phyloP scores from a whole-genome alignment of 1,139 yeast species.

The Citeromyces hawaiiensis region DNA sequence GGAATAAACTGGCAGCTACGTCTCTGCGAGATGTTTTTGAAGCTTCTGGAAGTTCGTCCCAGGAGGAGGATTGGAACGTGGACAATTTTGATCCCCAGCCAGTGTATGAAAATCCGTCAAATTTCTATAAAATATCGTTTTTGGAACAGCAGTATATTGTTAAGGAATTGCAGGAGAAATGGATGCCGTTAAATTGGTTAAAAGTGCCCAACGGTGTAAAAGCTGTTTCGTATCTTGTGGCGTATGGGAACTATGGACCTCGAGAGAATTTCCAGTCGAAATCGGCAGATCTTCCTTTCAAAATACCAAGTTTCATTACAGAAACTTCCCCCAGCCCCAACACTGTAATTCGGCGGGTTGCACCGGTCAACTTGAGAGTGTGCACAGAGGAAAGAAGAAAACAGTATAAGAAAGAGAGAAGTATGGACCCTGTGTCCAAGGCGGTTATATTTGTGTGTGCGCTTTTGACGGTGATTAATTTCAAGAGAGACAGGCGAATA shows the following conservation, averaged over 20 bases:
- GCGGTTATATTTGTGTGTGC: slow-evolving; percentile 31
- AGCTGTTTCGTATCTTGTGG: slow-evolving; percentile 37
- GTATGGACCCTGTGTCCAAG: slow-evolving; percentile 42
- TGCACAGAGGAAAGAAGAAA: slow-evolving; percentile 29
- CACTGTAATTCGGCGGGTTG: slow-evolving; percentile 18
- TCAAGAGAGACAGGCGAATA: slow-evolving; percentile 33
- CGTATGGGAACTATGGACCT: slow-evolving; percentile 55
- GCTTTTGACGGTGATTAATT: slow-evolving; percentile 27
- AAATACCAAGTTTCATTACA: slow-evolving; percentile 21
- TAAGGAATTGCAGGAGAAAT: slow-evolving; percentile 33
- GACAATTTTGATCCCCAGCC: slow-evolving; percentile 30
- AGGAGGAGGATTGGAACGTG: slow-evolving; percentile 23
- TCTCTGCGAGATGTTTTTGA: slow-evolving; percentile 17
- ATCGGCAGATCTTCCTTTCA: slow-evolving; percentile 46
- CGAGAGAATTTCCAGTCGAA: slow-evolving; percentile 36
- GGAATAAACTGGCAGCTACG: slow-evolving; percentile 16
- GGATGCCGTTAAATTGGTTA: slow-evolving; percentile 39
- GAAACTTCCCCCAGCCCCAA: slow-evolving; percentile 17
- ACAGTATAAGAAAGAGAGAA: slow-evolving; percentile 31
- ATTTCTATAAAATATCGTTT: slow-evolving; percentile 30
- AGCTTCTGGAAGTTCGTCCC: slow-evolving; percentile 13
- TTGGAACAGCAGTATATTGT: slow-evolving; percentile 47
- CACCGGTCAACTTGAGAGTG: slow-evolving; percentile 31
- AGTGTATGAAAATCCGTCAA: slow-evolving; percentile 30
- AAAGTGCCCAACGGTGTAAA: slow-evolving; percentile 30